Percentiles rank a stretch among this genome's conserved stretches.
Evolutionary conservation across 2,329 filamentous ascomycete species (phyloP).

Genomic region (Diaporthe aspalathi): DNA sequence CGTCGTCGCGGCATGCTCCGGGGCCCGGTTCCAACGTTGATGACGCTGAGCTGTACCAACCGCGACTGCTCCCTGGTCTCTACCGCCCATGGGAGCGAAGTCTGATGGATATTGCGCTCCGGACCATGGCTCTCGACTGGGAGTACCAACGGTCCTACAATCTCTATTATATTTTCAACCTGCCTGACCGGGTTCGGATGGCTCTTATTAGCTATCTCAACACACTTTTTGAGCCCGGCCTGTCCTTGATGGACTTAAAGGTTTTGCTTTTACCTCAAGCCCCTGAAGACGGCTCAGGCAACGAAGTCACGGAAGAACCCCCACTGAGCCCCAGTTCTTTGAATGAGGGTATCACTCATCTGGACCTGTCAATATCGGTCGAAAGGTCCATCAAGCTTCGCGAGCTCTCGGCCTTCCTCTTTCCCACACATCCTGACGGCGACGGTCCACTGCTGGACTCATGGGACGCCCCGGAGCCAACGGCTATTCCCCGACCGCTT

Average conservation of each 20-base stretch:
- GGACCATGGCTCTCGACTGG: conserved; percentile 66
- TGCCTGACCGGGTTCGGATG: conserved; percentile 65
- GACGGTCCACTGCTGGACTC: conserved; percentile 57
- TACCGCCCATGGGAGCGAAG: conserved; percentile 59
- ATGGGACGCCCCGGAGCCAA: conserved; percentile 60
- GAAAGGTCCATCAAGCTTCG: conserved; percentile 63
- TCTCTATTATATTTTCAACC: conserved; percentile 65
- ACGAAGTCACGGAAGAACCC: conserved; percentile 41
- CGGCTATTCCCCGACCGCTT: conserved; percentile 51
- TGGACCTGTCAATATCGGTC: conserved; percentile 66
- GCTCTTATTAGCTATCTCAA: conserved; percentile 64
- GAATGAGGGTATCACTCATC: conserved; percentile 61
- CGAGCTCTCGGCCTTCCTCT: conserved; percentile 64
- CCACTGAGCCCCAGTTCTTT: conserved; percentile 43
- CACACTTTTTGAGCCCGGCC: conserved; percentile 56
- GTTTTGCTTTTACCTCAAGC: conserved; percentile 55
- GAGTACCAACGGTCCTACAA: conserved; percentile 66
- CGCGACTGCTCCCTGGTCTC: conserved; percentile 54
- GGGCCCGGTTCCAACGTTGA: conserved; percentile 18
- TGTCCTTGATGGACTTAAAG: conserved; percentile 63
- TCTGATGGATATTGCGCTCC: conserved; percentile 63
- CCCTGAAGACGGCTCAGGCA: conserved; percentile 44
- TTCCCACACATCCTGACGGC: conserved; percentile 48
- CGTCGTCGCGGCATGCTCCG: conserved; percentile 48
- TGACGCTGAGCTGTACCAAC: conserved; percentile 16